Evolutionary conservation across 139 green algal genomes (phyloP), one percentile per base, ranked within the genome.

Genomic region (Auxenochlorella pyrenoidosa): DNA sequence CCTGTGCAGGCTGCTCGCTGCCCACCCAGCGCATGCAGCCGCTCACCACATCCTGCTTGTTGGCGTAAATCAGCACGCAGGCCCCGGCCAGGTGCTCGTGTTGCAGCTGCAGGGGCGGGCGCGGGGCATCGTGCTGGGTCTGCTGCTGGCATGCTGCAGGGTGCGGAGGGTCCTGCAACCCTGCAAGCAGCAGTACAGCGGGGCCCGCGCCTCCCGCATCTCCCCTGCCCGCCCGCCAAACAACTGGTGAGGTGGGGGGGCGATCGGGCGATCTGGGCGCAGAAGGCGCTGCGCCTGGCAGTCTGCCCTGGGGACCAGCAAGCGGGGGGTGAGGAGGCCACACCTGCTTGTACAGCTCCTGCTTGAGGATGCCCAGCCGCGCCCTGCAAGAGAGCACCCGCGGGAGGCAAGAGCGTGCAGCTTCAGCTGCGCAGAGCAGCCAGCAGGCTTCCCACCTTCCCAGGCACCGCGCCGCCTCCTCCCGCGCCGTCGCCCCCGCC

Each of bases 31-130:
- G n/a, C n/a, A n/a, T n/a, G n/a, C n/a, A 79, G 19, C 34, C 16
- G 3, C 63, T 26, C 82, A 86, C 82, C 82, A 86, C 41, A 51
- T 87, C 83, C 44, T 98, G 95, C 92, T 98, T 98, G 93, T 98
- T 98, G 47, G 96, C 96, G 73, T 96, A 92, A 38, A 98, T 93
- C 26, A 98, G 91, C 65, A 98, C 88, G 66, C 90, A 91, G 32
- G 90, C 92, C 38, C 87, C 88, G 3, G 76, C 83, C 70, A 97
- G 87, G 75, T 96, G 91, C 73, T 97, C 95, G 84, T 96, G 94
- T 58, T 88, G 88, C 68, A 98, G 68, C 79, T 84, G 75, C 75
- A 34, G 16, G n/a, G 38, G n/a, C 36, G n/a, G 2, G 34, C 16
- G 15, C 12, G n/a, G 34, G 15, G 34, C 16, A 28, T 34, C n/a